Evolutionary conservation across 192 early-diverging fungal species (phyloP), one percentile per base, ranked within the genome.

Genomic region (Funneliformis mosseae): DNA sequence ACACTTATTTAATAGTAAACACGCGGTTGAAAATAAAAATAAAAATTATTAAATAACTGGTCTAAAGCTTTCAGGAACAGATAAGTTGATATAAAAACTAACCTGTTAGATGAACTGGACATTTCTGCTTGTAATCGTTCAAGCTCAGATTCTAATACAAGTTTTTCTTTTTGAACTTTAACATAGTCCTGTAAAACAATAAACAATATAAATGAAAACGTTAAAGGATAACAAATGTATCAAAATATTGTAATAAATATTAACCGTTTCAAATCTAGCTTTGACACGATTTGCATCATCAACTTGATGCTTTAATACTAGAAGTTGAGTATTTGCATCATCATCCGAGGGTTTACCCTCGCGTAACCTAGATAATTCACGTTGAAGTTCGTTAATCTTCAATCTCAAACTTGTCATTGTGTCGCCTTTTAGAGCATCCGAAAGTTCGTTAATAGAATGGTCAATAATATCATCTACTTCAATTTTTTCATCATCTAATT

Each of bases 261-360:
- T 67, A 46, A 78, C 77, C 77, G 46, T 78, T 84, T 94, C 89
- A 59, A 87, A 92, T 76, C 89, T 91, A 45, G 76, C 63, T 74
- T 92, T 93, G 43, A 89, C 63, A 39, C 87, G 81, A 45, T 89
- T 88, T 11, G 90, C 83, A 73, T 94, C 93, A 23, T 92, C 87
- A 48, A 94, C 81, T 28, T 89, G 75, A 76, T 87, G 89, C 81
- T 94, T 86, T 59, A 94, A 82, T 42, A 88, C 80, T 21, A 84
- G 62, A 0, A 90, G 80, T 27, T 73, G 8, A 3, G 71, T 55
- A 82, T 86, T 12, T 85, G 83, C 9, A 66, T 59, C 33, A 28
- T 61, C 68, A 61, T 77, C 78, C 14, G 38, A 81, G 48, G 39
- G 9, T 67, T 83, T 81, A 43, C 41, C 55, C 50, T 70, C 75